Percentiles rank a stretch among this genome's conserved stretches.
Evolutionary conservation across 306 rosid genomes (phyloP).

Genomic region (Malus asiatica): DNA sequence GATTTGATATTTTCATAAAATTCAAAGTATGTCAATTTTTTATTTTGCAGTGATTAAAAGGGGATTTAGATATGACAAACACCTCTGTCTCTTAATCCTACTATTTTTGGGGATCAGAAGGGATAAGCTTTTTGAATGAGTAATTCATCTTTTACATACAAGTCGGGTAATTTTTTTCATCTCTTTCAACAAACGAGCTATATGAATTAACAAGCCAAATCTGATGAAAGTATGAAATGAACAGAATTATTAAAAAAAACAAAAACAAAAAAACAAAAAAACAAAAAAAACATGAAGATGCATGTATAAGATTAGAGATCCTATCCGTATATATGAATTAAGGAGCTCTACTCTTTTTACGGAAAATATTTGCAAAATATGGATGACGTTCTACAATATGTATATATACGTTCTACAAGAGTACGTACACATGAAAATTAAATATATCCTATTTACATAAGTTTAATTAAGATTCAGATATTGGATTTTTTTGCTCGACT

Average conservation of each 20-base stretch:
- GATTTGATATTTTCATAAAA: background rate
- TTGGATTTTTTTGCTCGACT: background rate
- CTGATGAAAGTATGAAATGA: background rate
- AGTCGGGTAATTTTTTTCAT: background rate
- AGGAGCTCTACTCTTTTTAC: background rate
- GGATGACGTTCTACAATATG: background rate
- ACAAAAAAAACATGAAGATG: background rate
- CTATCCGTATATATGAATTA: background rate
- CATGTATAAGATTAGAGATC: background rate
- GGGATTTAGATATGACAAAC: too few relatives aligned
- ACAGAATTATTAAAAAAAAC: too few relatives aligned
- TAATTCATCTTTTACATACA: background rate
- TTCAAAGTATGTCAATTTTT: background rate
- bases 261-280: too few relatives aligned
- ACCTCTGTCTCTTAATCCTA: too few relatives aligned
- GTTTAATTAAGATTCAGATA: background rate
- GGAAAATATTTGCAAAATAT: background rate
- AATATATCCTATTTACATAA: background rate
- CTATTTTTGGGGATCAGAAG: too few relatives aligned
- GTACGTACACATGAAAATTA: background rate
- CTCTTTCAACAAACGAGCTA: background rate
- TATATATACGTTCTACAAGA: too few relatives aligned
- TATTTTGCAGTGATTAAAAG: background rate
- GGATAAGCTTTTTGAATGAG: background rate
- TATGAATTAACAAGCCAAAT: background rate